phyloP scores from a whole-genome alignment of 192 early-diverging fungal species.

The Rhizophagus prolifer region DNA sequence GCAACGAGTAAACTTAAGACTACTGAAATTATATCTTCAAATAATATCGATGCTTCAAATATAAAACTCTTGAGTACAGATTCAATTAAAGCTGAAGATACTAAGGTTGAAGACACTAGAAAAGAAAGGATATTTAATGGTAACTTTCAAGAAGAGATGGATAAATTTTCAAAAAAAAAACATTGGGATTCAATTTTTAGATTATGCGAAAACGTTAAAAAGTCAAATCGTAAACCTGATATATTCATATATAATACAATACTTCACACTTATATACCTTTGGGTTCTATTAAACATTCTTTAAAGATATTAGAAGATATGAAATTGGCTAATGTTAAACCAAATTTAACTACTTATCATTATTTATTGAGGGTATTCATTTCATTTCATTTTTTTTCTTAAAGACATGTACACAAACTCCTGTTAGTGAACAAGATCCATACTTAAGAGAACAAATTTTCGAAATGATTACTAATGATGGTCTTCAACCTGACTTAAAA shows the following conservation, averaged over 20 bases:
- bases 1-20: not conserved
- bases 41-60: not conserved
- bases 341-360: not conserved
- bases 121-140: not conserved
- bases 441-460: not conserved
- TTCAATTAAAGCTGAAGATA: not conserved
- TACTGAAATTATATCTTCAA: not conserved
- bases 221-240: not conserved
- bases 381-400: not conserved
- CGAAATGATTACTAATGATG: not conserved
- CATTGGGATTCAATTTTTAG: not conserved
- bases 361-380: slow-evolving; percentile 8
- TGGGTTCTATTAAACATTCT: not conserved
- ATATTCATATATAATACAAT: not conserved
- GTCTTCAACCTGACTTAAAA: not conserved
- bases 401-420: not conserved
- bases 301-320: slow-evolving; percentile 10
- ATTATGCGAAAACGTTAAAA: not conserved
- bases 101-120: not conserved
- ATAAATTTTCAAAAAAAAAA: not conserved
- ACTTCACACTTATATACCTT: not conserved
- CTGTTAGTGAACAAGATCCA: not conserved
- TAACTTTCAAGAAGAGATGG: not conserved
- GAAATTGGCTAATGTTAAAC: not conserved
- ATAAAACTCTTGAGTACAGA: no score